A percentile compares a stretch with the other conserved stretches of the same genome.
Conservation (phyloP, 331 rosid species). For the Dryas integrifolia region DNA sequence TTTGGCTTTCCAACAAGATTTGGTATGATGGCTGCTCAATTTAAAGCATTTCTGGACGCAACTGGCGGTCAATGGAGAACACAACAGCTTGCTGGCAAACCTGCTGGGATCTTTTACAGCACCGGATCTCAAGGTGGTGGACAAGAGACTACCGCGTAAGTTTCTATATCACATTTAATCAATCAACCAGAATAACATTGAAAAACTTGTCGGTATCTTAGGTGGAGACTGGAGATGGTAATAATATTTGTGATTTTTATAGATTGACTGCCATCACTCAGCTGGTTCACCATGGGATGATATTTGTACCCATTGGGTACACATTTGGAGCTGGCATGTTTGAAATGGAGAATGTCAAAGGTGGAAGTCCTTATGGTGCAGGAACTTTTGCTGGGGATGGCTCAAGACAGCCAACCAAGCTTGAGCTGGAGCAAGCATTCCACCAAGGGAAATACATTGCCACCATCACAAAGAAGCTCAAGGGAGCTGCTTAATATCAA, state of each 20-base stretch:
- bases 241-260: conserved; percentile 16
- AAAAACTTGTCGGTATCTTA: not conserved
- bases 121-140: conserved; percentile 99
- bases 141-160: conserved; percentile 99
- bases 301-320: conserved; percentile 89
- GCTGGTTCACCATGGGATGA: conserved; percentile 96
- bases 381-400: conserved; percentile 98
- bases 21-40: conserved; percentile 99
- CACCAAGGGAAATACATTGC: conserved; percentile 91
- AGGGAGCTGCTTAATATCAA: conserved; percentile 45
- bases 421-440: conserved; percentile 89
- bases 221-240: not conserved
- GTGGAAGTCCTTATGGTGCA: conserved; percentile 98
- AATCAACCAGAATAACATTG: not conserved
- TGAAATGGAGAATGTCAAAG: conserved; percentile 89
- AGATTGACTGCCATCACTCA: conserved; percentile 97
- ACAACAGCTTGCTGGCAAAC: conserved; percentile 92
- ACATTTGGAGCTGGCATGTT: conserved; percentile 97
- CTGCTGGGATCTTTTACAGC: conserved; percentile 95
- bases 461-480: conserved; percentile 88
- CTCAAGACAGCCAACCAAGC: conserved; percentile 80
- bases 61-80: conserved; percentile 94
- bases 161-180: not conserved
- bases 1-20: conserved; percentile 98
- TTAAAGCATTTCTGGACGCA: conserved; percentile 85